Evolutionary conservation across 768 basidiomycete species (phyloP).

Genomic region (Lepiota brunneoincarnata): DNA sequence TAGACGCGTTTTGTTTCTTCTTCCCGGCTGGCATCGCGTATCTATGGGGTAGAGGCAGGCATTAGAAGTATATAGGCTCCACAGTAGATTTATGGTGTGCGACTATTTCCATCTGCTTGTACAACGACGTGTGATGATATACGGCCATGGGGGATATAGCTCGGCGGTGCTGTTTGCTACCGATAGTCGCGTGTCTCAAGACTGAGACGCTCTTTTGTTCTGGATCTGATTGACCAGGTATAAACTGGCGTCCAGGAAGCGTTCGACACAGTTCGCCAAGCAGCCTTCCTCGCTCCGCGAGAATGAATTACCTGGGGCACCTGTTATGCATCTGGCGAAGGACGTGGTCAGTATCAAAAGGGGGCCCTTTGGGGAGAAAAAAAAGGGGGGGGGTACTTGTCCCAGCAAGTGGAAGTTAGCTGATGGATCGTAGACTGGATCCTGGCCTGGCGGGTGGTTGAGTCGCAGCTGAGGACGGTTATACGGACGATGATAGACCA

Average conservation of each 20-base stretch:
- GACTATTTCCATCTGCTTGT: constrained; percentile 1
- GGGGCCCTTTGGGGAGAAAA: neutral
- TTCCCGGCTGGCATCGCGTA: constrained; percentile 52
- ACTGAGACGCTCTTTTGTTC: constrained; percentile 28
- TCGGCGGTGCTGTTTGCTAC: constrained; percentile 1
- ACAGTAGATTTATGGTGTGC: constrained; percentile 12
- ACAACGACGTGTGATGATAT: constrained; percentile 12
- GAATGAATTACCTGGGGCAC: constrained; percentile 75
- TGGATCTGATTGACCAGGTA: constrained; percentile 75
- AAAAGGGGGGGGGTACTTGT: constrained; percentile 63
- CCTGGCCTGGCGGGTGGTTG: constrained; percentile 32
- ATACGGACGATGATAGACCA: constrained; percentile 20
- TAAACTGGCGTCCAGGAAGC: constrained; percentile 85
- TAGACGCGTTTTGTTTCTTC: constrained; percentile 72
- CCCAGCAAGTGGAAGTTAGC: constrained; percentile 87
- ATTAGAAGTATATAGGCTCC: constrained; percentile 14
- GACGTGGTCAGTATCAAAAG: neutral
- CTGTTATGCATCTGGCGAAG: constrained; percentile 68
- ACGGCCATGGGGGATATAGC: constrained; percentile 16
- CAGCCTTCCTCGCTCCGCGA: constrained; percentile 79
- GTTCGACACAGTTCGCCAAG: constrained; percentile 85
- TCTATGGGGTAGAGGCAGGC: constrained; percentile 36
- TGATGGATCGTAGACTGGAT: constrained; percentile 70
- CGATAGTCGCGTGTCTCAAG: neutral
- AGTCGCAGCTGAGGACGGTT: neutral